Evolutionary conservation across 768 basidiomycete genomes (phyloP), one percentile per base, ranked within the genome.

Genomic region (Kwoniella dejecticola): DNA sequence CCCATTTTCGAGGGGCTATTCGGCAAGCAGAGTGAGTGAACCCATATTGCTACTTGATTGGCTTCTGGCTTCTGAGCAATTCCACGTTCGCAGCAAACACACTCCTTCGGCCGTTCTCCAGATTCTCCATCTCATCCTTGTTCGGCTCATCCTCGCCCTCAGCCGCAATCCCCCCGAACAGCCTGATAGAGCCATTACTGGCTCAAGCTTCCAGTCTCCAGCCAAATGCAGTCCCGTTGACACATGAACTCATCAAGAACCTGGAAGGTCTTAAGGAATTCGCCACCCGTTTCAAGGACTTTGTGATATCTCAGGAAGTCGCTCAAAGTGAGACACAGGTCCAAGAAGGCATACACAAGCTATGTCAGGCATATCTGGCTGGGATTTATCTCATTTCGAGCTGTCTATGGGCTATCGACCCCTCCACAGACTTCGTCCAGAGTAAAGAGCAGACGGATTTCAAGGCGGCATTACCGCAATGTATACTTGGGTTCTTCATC

Each of bases 1-100:
- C 61, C 61, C 12, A 44, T 27, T 21, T 31, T 63, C 47, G 40
- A 50, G n/a, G 41, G 55, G 4, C 29, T 63, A 5, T 49, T 36
- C 13, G n/a, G 12, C 19, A 63, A 44, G 26, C 36, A 46, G 26
- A 41, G 60, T 56, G 46, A 62, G 60, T 50, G 4, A 27, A 36
- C 27, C 11, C 47, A 29, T 15, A 33, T 23, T 21, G 19, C 49
- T 3, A 13, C 44, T 24, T 46, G 26, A 6, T 47, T 55, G 23
- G 23, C 59, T 53, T 8, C 5, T 26, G 19, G 29, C 19, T 50
- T 10, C 17, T 8, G 36, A 38, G 36, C 36, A 8, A 8, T 38
- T 38, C 36, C 17, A 38, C 36, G 8, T 38, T n/a, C 3, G 12
- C 26, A 57, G 56, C 31, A 24, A 49, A 5, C 17, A 48, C 31